Base-by-base conservation (phyloP, 2,329 filamentous ascomycete species). In the Madurella mycetomatis region DNA sequence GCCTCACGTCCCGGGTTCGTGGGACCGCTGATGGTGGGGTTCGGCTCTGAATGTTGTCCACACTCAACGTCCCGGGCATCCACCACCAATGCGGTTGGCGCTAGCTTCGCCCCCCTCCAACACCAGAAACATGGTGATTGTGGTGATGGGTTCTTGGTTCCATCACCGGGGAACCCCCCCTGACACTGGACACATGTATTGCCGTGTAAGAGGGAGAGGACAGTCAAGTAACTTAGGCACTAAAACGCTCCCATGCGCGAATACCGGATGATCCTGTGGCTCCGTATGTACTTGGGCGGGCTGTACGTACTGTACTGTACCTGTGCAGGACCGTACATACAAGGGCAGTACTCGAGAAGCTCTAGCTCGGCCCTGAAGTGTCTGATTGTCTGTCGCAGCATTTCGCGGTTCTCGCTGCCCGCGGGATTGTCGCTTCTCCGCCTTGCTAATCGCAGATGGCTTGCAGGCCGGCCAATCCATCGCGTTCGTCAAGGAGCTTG, bases 11-110 rank as follows among this genome's bases (percentile, higher is more conserved):
- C 54, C 54, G 41, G 44, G 43, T 40, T 51, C 47, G 42, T 51
- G 54, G 54, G 40, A 47, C 54, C 46, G 31, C 25, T 25, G 47
- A 39, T n/a, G 47, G 50, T 53, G 54, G 54, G 54, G 54, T 34
- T 17, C 46, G 34, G 43, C 31, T 44, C 12, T 43, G 42, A 16
- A 34, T 30, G 47, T 45, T 46, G 48, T 32, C 48, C 34, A 16
- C 40, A 17, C 30, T 16, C n/a, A 30, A 11, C 7, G 13, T 8
- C 11, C 5, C 39, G 19, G 15, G 11, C 17, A 34, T 11, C 9
- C 34, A 11, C 9, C 34, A 37, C 34, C 34, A 37, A 11, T 37
- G 34, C 34, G 13, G 34, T 37, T 37, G 34, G 34, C 34, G 11
- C 34, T 37, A 37, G 34, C 34, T 37, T 37, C 11, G 34, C 25